Evolutionary conservation across 768 basidiomycete species (phyloP).

Genomic region (Tylopilus intermedius): DNA sequence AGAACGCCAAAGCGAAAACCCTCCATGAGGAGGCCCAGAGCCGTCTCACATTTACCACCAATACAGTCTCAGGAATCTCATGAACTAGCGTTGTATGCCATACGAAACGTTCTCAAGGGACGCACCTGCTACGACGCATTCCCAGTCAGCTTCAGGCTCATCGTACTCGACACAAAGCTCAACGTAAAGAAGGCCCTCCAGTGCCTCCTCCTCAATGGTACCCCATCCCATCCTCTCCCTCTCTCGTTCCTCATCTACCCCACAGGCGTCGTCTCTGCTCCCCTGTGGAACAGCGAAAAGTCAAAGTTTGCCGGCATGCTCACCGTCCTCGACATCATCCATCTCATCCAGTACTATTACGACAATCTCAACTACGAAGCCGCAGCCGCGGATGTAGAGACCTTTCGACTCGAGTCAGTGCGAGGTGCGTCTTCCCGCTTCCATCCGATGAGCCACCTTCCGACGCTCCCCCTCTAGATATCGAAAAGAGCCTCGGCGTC

Average conservation of each 20-base stretch:
- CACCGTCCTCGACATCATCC: slow-evolving; percentile 98
- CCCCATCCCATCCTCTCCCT: background rate
- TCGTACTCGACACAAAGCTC: slow-evolving; percentile 93
- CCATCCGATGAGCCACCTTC: background rate
- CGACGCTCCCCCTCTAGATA: slow-evolving; percentile 50
- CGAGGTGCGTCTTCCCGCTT: slow-evolving; percentile 55
- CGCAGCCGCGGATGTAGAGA: slow-evolving; percentile 88
- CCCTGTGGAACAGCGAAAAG: slow-evolving; percentile 93
- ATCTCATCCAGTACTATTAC: slow-evolving; percentile 98
- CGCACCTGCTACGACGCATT: slow-evolving; percentile 94
- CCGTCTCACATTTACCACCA: slow-evolving; percentile 50
- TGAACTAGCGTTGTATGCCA: slow-evolving; percentile 60
- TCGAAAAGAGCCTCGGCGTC: slow-evolving; percentile 89
- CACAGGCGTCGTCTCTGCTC: slow-evolving; percentile 93
- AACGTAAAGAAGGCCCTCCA: slow-evolving; percentile 93
- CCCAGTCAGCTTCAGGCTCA: slow-evolving; percentile 92
- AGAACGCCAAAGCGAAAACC: slow-evolving; percentile 47
- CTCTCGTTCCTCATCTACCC: background rate
- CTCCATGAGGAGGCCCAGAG: slow-evolving; percentile 54
- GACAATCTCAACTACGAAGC: slow-evolving; percentile 75
- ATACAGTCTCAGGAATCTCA: slow-evolving; percentile 49
- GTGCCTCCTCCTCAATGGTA: slow-evolving; percentile 79
- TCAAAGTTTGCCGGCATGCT: slow-evolving; percentile 97
- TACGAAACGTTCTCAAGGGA: slow-evolving; percentile 78
- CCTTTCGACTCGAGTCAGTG: slow-evolving; percentile 80